These are phyloP conservation scores for Kurtzmaniella quercitrusa DNA, from an alignment of 1,139 yeast species.

Conservation along the genomic window DNA sequence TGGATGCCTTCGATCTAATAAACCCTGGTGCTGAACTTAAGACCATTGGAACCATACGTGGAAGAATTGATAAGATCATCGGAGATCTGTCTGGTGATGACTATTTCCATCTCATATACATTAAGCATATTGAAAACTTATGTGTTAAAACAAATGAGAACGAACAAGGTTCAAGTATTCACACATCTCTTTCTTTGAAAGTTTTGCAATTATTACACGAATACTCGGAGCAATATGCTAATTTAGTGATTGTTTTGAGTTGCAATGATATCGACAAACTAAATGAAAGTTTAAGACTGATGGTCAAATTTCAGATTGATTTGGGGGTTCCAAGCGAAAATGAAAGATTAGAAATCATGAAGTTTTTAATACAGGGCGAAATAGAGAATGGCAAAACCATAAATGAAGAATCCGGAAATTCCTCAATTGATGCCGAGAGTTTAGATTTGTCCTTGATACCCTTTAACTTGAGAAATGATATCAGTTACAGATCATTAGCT, in stretches of 20 bases:
- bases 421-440: constrained; percentile 12
- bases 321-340: constrained; percentile 74
- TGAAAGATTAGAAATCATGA: constrained; percentile 66
- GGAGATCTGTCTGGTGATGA: constrained; percentile 16
- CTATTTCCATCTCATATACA: constrained; percentile 45
- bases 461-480: constrained; percentile 44
- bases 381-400: constrained; percentile 4
- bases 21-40: constrained; percentile 72
- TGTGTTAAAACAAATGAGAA: constrained; percentile 64
- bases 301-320: constrained; percentile 72
- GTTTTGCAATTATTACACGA: constrained; percentile 58
- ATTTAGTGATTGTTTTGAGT: constrained; percentile 61
- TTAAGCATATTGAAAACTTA: constrained; percentile 73
- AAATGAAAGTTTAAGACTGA: constrained; percentile 62
- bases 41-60: constrained; percentile 73
- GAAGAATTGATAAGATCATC: constrained; percentile 62
- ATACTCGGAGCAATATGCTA: constrained; percentile 34
- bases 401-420: constrained; percentile 1
- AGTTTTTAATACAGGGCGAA: constrained; percentile 37
- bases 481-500: constrained; percentile 59
- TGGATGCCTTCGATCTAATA: constrained; percentile 65
- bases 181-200: constrained; percentile 56
- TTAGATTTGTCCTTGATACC: constrained; percentile 19
- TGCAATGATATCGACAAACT: constrained; percentile 69
- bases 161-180: constrained; percentile 53